These are phyloP conservation scores for Pythium sp. DNA, from an alignment of 352 stramenopile genomes.

Conservation along the genomic window DNA sequence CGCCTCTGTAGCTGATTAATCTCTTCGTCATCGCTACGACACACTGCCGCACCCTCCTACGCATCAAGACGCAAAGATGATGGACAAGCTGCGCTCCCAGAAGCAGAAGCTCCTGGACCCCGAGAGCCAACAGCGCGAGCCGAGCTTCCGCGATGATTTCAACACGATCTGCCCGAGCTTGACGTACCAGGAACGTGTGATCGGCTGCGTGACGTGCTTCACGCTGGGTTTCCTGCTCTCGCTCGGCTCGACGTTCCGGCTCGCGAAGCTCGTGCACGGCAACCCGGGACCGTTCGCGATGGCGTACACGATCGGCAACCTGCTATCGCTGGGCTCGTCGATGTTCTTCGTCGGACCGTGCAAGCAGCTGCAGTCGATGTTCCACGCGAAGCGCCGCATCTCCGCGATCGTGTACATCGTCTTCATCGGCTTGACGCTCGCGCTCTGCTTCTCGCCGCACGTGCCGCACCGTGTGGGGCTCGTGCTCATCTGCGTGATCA, in stretches of 20 bases:
- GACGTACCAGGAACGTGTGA: slow-evolving; percentile 82
- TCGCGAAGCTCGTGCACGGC: slow-evolving; percentile 71
- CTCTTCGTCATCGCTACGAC: neutral
- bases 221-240: slow-evolving; percentile 78
- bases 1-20: neutral
- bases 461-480: slow-evolving; percentile 68
- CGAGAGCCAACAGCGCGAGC: slow-evolving; percentile 40
- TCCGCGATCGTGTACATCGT: slow-evolving; percentile 72
- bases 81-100: slow-evolving; percentile 62
- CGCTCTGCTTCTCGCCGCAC: slow-evolving; percentile 66
- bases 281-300: slow-evolving; percentile 82
- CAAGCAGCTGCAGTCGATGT: slow-evolving; percentile 85
- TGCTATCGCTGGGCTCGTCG: slow-evolving; percentile 75
- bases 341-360: slow-evolving; percentile 86
- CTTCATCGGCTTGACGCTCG: slow-evolving; percentile 77
- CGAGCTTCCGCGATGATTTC: slow-evolving; percentile 26
- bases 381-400: slow-evolving; percentile 66
- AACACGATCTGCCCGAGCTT: slow-evolving; percentile 62
- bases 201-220: slow-evolving; percentile 82
- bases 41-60: neutral
- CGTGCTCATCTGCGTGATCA: slow-evolving; percentile 69
- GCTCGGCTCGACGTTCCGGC: slow-evolving; percentile 75
- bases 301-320: slow-evolving; percentile 84
- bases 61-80: slow-evolving; percentile 28
- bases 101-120: slow-evolving; percentile 82